Conservation (phyloP, 2,329 filamentous ascomycete species). For the Xylariaceae sp. region DNA sequence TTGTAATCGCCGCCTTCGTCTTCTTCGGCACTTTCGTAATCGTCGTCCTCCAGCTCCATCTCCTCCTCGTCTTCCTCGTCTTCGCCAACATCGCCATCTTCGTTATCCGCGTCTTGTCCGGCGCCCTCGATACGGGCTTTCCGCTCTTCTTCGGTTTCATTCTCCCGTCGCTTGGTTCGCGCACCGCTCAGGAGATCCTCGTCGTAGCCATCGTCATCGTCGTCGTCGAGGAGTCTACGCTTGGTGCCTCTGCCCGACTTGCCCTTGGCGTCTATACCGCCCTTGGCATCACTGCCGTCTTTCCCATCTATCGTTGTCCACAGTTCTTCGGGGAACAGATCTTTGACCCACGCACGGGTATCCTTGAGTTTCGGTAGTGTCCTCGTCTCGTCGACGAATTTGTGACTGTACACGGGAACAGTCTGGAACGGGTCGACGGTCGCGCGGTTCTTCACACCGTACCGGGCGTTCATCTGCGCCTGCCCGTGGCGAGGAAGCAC, state of each 20-base stretch:
- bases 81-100: conserved; percentile 33
- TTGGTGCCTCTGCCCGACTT: conserved; percentile 25
- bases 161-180: conserved; percentile 16
- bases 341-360: conserved; percentile 39
- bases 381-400: conserved; percentile 46
- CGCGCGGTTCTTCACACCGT: conserved; percentile 49
- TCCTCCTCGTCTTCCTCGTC: conserved; percentile 42
- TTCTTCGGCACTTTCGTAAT: conserved; percentile 45
- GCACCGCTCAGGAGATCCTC: conserved; percentile 15
- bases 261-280: conserved; percentile 29
- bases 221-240: conserved; percentile 46
- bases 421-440: conserved; percentile 54
- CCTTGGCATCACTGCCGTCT: conserved; percentile 30
- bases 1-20: conserved; percentile 58
- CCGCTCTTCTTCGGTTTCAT: conserved; percentile 31
- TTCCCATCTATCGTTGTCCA: conserved; percentile 49
- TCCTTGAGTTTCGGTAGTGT: conserved; percentile 49
- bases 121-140: conserved; percentile 30
- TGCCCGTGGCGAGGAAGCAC: conserved; percentile 46
- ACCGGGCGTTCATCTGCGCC: conserved; percentile 53
- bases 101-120: conserved; percentile 28
- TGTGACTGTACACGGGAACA: conserved; percentile 53
- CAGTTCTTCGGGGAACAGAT: conserved; percentile 53
- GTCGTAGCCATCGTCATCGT: conserved; percentile 31
- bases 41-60: conserved; percentile 38